Conservation (phyloP, 75 land plant species). For the Isoetes taiwanensis region DNA sequence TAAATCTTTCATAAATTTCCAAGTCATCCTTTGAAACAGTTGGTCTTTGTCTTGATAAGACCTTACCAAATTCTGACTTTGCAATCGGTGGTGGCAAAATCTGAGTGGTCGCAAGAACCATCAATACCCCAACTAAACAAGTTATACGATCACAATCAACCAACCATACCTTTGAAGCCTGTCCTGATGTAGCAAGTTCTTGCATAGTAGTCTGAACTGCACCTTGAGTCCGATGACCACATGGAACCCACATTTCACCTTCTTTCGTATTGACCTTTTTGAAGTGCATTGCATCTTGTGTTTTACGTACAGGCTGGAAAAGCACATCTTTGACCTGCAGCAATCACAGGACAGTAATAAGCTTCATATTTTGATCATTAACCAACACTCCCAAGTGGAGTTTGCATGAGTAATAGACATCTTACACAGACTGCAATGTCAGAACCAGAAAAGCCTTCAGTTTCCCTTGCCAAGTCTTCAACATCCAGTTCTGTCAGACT, state of each 20-base stretch:
- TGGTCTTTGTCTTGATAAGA: constrained; percentile 86
- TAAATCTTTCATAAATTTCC: constrained; percentile 71
- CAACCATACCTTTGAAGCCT: constrained; percentile 56
- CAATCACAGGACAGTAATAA: no score
- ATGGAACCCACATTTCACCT: constrained; percentile 77
- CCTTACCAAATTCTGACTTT: constrained; percentile 83
- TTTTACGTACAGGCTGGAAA: constrained; percentile 94
- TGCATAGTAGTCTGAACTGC: constrained; percentile 84
- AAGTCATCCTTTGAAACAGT: constrained; percentile 88
- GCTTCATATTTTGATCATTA: no score
- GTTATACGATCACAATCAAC: no score
- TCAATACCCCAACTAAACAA: no score
- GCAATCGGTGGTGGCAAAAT: constrained; percentile 85
- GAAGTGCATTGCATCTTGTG: constrained; percentile 98
- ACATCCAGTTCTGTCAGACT: constrained; percentile 80
- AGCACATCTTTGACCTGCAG: constrained; percentile 89
- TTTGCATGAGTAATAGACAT: no score
- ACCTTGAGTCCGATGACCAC: constrained; percentile 79
- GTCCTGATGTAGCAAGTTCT: constrained; percentile 78
- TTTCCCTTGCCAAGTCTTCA: constrained; percentile 63
- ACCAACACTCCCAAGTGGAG: background rate
- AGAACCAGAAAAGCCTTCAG: constrained; percentile 95
- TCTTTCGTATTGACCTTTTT: constrained; percentile 27
- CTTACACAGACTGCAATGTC: constrained; percentile 95
- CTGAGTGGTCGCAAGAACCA: no score